A percentile compares a stretch with the other conserved stretches of the same genome.
Conservation (phyloP, 1,284 basidiomycete species). For the Neonothopanus nambi region DNA sequence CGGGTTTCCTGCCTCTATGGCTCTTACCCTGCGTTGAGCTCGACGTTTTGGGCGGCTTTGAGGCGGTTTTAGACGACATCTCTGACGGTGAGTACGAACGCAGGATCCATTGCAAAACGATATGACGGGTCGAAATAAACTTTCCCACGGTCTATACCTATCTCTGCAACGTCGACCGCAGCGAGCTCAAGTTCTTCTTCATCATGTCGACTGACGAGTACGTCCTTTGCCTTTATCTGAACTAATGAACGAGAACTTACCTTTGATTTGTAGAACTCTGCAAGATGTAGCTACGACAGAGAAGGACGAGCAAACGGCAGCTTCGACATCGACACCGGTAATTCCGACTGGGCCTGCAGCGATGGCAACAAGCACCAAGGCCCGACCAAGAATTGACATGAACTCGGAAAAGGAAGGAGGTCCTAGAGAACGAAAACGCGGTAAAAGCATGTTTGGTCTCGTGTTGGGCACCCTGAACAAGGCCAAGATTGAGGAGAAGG, state of each 20-base stretch:
- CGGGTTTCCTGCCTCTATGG: conserved; percentile 27
- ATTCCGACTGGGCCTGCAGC: too few species aligned
- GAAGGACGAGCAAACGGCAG: too few species aligned
- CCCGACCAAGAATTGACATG: too few species aligned
- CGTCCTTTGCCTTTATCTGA: conserved; percentile 18
- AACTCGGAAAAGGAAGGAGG: too few species aligned
- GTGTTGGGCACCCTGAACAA: conserved; percentile 78
- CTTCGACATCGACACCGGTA: too few species aligned
- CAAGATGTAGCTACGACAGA: too few species aligned
- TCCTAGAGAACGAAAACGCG: conserved; percentile 32
- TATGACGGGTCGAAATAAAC: background rate
- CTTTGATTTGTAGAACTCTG: too few species aligned
- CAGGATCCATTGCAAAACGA: background rate
- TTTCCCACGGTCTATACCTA: background rate
- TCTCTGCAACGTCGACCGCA: background rate
- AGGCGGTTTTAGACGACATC: conserved; percentile 17
- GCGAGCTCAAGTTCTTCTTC: conserved; percentile 14
- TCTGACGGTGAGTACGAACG: background rate
- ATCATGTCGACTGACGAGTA: conserved; percentile 59
- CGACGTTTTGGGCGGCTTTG: conserved; percentile 3
- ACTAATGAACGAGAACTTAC: too few species aligned
- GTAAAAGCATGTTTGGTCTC: conserved; percentile 82
- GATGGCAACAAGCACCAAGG: too few species aligned
- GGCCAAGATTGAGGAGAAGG: conserved; percentile 80
- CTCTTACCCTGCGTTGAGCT: conserved; percentile 15